Conservation (phyloP, 2,329 filamentous ascomycete genomes). For the Alternaria sp. region DNA sequence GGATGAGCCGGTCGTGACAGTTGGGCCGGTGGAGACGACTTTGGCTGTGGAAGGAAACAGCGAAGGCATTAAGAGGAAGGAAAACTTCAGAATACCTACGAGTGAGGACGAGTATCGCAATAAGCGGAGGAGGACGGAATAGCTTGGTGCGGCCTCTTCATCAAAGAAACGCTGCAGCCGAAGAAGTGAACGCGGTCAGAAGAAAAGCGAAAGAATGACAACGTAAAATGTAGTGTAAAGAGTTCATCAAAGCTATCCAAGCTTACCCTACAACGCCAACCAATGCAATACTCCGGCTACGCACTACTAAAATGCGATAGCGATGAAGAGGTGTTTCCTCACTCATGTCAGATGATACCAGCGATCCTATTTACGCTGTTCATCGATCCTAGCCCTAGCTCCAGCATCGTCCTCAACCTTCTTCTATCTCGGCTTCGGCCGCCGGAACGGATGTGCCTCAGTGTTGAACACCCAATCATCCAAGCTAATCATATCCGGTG, state of each 20-base stretch:
- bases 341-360: not conserved
- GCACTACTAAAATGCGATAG: not conserved
- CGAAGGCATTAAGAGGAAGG: not conserved
- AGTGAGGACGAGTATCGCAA: not conserved
- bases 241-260: not conserved
- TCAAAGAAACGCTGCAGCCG: not conserved
- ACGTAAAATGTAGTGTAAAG: not conserved
- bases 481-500: slow-evolving; percentile 51
- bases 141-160: not conserved
- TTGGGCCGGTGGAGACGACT: not conserved
- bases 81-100: not conserved
- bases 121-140: slow-evolving; percentile 2
- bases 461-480: slow-evolving; percentile 60
- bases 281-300: not conserved
- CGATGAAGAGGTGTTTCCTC: not conserved
- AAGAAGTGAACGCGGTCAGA: not conserved
- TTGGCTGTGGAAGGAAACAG: not conserved
- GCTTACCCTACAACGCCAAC: not conserved
- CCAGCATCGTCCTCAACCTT: not conserved
- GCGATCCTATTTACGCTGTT: not conserved
- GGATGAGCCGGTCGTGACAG: not conserved
- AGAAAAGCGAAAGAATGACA: not conserved
- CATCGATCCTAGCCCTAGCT: not conserved
- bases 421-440: slow-evolving; percentile 22
- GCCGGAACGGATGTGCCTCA: slow-evolving; percentile 56